Conservation (phyloP, 192 early-diverging fungal species). For the Gryganskiella cystojenkinii region DNA sequence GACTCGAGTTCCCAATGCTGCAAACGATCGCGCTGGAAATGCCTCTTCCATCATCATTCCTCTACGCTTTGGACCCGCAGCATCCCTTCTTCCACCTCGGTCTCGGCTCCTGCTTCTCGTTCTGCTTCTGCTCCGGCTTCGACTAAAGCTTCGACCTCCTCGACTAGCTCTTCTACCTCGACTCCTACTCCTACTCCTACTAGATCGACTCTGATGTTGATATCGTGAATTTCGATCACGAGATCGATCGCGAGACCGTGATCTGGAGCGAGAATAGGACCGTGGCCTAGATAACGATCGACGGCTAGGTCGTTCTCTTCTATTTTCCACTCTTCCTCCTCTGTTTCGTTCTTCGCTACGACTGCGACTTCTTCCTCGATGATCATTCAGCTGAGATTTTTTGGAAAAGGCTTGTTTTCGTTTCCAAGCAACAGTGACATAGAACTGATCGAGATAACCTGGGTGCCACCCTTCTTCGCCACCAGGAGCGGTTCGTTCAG, state of each 20-base stretch:
- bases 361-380: background rate
- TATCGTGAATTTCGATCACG: conserved; percentile 11
- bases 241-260: conserved; percentile 6
- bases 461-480: conserved; percentile 34
- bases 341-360: background rate
- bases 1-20: conserved; percentile 7
- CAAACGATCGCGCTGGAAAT: conserved; percentile 16
- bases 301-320: too few relatives aligned
- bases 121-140: background rate
- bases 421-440: conserved; percentile 1
- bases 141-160: background rate
- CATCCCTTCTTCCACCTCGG: conserved; percentile 5
- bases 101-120: background rate
- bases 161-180: background rate
- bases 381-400: background rate
- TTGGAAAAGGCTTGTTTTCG: conserved; percentile 15
- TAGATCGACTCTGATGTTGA: background rate
- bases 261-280: conserved; percentile 13
- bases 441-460: conserved; percentile 17
- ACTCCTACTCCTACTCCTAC: conserved; percentile 1
- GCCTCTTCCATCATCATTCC: conserved; percentile 12
- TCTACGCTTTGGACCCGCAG: conserved; percentile 6
- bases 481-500: background rate
- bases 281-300: conserved; percentile 14
- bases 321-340: conserved; percentile 2